Evolutionary conservation across 2,329 filamentous ascomycete species (phyloP), one percentile per base, ranked within the genome.

Genomic region (Endothia cerciana): DNA sequence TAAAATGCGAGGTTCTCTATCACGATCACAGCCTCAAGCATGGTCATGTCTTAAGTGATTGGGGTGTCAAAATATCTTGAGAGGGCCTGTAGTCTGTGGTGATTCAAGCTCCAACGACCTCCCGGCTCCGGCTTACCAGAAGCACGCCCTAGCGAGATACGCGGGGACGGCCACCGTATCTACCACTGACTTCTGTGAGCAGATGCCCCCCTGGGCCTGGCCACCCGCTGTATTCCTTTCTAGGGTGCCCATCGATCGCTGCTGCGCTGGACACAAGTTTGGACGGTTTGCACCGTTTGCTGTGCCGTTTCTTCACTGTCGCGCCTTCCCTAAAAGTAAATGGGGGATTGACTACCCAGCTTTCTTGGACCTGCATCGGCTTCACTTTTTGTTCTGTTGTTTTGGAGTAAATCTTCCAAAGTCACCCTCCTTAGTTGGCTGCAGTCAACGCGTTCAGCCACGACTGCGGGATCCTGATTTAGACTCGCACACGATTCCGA

Each of bases 261-360:
- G 30, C 53, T 38, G 33, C 8, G 17, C 19, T 41, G n/a, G 33
- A 22, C 13, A 41, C 6, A 13, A 36, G 36, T 41, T 30, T 30
- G 25, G 13, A 30, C 57, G 13, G 38, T 7, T 17, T 30, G 22
- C 22, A 45, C 22, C 1, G 15, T 45, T 45, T 25, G 6, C 15
- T 6, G 25, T 30, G 25, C 13, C 38, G 5, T 17, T 43, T 45
- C 2, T 41, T 40, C 8, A 28, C 57, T 33, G 7, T 45, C 25
- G 57, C 40, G 15, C 38, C 57, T 59, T 59, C 57, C 57, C 38
- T n/a, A n/a, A 41, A n/a, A 43, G 57, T n/a, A 17, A 25, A 22
- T 22, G 2, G 25, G 25, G 6, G 7, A 59, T 15, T 22, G 38
- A 30, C 25, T 33, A 36, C 57, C 25, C 13, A 19, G 4, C 25